Evolutionary conservation across 768 basidiomycete genomes (phyloP).

Genomic region (Trametes gibbosa): DNA sequence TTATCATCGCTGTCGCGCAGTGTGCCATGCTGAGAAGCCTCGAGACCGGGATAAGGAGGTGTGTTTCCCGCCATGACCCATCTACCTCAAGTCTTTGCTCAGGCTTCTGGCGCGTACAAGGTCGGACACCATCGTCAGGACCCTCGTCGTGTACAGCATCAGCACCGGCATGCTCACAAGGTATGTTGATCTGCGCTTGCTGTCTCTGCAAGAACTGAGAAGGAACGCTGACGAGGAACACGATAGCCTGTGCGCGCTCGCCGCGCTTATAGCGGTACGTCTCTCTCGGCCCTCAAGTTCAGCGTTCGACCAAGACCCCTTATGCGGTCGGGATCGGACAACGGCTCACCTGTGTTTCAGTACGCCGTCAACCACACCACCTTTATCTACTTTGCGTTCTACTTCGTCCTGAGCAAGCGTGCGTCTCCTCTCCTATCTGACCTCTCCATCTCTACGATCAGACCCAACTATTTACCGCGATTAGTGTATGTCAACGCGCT

Average conservation of each 20-base stretch:
- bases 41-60: constrained; percentile 14
- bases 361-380: constrained; percentile 2
- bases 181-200: neutral
- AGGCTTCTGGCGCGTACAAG: too few species aligned
- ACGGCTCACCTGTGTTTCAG: neutral
- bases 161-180: constrained; percentile 13
- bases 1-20: constrained; percentile 10
- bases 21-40: constrained; percentile 9
- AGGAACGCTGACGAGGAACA: neutral
- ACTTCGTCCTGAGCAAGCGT: constrained; percentile 20
- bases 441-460: neutral
- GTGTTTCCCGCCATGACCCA: neutral
- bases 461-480: neutral
- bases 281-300: neutral
- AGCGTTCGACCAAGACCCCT: neutral
- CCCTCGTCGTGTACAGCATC: constrained; percentile 2
- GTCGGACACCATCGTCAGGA: constrained; percentile 1
- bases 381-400: constrained; percentile 19
- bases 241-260: constrained; percentile 11
- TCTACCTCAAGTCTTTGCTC: too few species aligned
- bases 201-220: neutral
- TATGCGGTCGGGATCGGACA: too few species aligned
- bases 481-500: constrained; percentile 23
- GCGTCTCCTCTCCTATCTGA: neutral
- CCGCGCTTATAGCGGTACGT: constrained; percentile 13